These are phyloP conservation scores for Populus tremula DNA, from an alignment of 345 rosid genomes.

Conservation along the genomic window DNA sequence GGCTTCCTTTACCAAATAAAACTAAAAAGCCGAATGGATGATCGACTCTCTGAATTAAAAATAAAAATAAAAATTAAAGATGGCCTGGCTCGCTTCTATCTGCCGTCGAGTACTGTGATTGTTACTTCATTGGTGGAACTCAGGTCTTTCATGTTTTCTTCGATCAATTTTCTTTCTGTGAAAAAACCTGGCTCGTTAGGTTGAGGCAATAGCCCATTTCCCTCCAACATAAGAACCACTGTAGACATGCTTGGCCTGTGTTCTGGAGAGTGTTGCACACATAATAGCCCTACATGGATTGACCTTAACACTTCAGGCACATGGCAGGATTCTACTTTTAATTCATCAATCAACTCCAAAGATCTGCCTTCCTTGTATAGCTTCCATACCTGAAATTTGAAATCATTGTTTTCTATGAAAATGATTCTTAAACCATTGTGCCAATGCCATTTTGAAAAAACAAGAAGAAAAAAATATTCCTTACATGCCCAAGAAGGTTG, in stretches of 20 bases:
- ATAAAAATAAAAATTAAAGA: no score
- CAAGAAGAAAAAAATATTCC: neutral
- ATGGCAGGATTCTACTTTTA: neutral
- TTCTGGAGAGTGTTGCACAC: slow-evolving; percentile 34
- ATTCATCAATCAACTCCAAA: slow-evolving; percentile 22
- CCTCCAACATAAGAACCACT: slow-evolving; percentile 35
- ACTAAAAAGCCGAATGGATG: no score
- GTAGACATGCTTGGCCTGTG: slow-evolving; percentile 39
- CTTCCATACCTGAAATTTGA: slow-evolving; percentile 29
- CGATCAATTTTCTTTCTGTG: neutral
- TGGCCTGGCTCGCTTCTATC: no score
- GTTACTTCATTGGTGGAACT: neutral
- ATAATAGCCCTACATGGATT: slow-evolving; percentile 31
- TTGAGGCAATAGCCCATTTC: slow-evolving; percentile 22
- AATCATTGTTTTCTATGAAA: neutral
- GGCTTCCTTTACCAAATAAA: neutral
- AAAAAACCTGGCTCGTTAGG: slow-evolving; percentile 34
- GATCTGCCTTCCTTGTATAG: slow-evolving; percentile 26
- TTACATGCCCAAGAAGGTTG: slow-evolving; percentile 23
- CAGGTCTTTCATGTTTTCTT: neutral
- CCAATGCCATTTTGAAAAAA: no score
- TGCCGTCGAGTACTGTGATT: neutral
- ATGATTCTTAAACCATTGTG: neutral
- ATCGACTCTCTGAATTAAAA: neutral
- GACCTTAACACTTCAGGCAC: slow-evolving; percentile 9